Conservation (phyloP, 371 early-diverging fungal genomes). For the Ordospora colligata region DNA sequence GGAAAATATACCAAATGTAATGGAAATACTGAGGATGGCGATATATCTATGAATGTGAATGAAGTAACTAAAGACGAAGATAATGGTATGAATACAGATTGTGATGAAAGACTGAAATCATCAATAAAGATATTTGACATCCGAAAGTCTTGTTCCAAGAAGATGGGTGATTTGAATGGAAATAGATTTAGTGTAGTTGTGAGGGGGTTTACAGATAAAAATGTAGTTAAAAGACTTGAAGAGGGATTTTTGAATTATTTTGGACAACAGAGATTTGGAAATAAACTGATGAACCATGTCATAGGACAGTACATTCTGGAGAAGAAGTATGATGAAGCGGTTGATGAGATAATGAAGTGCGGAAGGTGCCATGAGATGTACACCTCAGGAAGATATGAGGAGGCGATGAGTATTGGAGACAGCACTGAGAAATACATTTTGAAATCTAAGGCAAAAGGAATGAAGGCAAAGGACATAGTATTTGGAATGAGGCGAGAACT, state of each 20-base stretch:
- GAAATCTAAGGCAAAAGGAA: conserved; percentile 17
- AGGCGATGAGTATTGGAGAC: conserved; percentile 2
- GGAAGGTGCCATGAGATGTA: conserved; percentile 14
- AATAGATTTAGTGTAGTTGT: conserved; percentile 53
- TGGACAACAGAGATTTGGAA: conserved; percentile 95
- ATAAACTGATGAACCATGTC: conserved; percentile 70
- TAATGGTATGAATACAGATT: not conserved
- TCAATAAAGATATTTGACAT: conserved; percentile 33
- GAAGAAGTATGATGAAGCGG: conserved; percentile 64
- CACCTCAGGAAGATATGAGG: conserved; percentile 8
- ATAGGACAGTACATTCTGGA: conserved; percentile 72
- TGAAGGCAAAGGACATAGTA: conserved; percentile 36
- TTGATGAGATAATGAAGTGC: conserved; percentile 46
- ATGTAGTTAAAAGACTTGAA: not conserved
- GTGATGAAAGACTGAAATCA: not conserved
- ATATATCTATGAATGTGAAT: not conserved
- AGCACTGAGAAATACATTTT: conserved; percentile 45
- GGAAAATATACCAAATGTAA: not conserved
- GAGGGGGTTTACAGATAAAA: not conserved
- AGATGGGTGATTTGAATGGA: conserved; percentile 43
- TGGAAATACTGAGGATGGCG: not conserved
- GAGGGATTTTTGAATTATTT: conserved; percentile 80
- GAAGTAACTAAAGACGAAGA: not conserved
- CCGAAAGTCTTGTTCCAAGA: conserved; percentile 22
- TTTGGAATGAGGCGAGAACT: conserved; percentile 66